Conservation (phyloP, 331 rosid genomes). For the Ulmus americana region DNA sequence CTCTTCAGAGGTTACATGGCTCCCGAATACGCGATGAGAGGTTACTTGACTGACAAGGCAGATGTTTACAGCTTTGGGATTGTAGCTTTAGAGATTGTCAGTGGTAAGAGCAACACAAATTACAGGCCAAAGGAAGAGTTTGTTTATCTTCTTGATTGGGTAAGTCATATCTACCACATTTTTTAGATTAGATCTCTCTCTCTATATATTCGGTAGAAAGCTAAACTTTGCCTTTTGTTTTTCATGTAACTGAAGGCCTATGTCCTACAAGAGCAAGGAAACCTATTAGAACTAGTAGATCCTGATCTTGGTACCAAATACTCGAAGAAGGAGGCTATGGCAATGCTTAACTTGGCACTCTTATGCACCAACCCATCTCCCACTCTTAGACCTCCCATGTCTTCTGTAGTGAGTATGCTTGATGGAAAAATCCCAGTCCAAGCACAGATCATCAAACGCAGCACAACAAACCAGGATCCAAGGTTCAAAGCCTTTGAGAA, state of each 20-base stretch:
- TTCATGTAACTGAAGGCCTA: conserved; percentile 46
- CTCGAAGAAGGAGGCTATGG: conserved; percentile 47
- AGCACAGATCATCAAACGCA: conserved; percentile 43
- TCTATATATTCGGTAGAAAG: not conserved
- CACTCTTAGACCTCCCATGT: conserved; percentile 71
- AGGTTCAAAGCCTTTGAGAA: conserved; percentile 58
- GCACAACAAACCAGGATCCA: conserved; percentile 27
- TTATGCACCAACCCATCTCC: conserved; percentile 77
- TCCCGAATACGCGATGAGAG: conserved; percentile 75
- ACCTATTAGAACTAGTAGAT: conserved; percentile 64
- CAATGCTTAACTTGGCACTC: conserved; percentile 60
- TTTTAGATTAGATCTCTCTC: no score
- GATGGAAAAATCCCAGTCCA: conserved; percentile 55
- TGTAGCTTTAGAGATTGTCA: conserved; percentile 68
- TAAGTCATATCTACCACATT: conserved; percentile 13
- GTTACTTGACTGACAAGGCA: conserved; percentile 73
- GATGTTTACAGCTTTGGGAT: conserved; percentile 76
- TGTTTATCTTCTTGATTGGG: conserved; percentile 74
- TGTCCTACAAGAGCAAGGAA: conserved; percentile 78
- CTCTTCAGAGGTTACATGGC: conserved; percentile 67
- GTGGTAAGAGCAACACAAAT: conserved; percentile 65
- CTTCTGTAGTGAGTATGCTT: conserved; percentile 66
- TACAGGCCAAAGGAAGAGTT: conserved; percentile 60
- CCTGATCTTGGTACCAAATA: conserved; percentile 45
- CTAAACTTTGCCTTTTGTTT: not conserved